A percentile compares a stretch with the other conserved stretches of the same genome.
phyloP scores from a whole-genome alignment of 2,329 filamentous ascomycete species.

The Didymella sp. region DNA sequence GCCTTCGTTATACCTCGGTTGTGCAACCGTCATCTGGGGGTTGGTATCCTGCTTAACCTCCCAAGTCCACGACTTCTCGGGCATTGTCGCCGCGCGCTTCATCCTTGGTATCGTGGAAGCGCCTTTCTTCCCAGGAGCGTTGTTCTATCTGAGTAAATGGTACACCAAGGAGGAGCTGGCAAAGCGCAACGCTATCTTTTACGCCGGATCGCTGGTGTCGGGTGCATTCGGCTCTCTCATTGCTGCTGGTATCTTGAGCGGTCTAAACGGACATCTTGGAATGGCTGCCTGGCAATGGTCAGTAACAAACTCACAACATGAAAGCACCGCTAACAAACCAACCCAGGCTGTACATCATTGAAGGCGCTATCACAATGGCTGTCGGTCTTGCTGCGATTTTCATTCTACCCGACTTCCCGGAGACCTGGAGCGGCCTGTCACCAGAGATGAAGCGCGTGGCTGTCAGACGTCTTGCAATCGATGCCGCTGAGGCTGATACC shows the following conservation, averaged over 20 bases:
- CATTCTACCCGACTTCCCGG: slow-evolving; percentile 49
- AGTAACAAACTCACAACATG: not conserved
- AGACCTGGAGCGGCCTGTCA: slow-evolving; percentile 50
- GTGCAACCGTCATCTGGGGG: slow-evolving; percentile 55
- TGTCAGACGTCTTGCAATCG: slow-evolving; percentile 58
- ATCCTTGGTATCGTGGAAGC: slow-evolving; percentile 48
- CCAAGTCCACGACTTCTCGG: slow-evolving; percentile 53
- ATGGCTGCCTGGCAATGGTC: slow-evolving; percentile 48
- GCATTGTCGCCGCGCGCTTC: slow-evolving; percentile 52
- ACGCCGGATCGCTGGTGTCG: slow-evolving; percentile 58
- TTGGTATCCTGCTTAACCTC: slow-evolving; percentile 56
- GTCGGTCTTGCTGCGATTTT: slow-evolving; percentile 45
- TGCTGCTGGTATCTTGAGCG: slow-evolving; percentile 58
- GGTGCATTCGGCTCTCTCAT: slow-evolving; percentile 62
- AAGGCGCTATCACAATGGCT: slow-evolving; percentile 47
- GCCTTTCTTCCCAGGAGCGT: slow-evolving; percentile 29
- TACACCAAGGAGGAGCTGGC: slow-evolving; percentile 62
- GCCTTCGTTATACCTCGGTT: slow-evolving; percentile 62
- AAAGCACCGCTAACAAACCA: not conserved
- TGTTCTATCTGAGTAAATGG: slow-evolving; percentile 50
- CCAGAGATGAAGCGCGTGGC: slow-evolving; percentile 55
- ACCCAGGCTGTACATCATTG: slow-evolving; percentile 45
- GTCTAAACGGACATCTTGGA: slow-evolving; percentile 41
- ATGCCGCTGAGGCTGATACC: slow-evolving; percentile 53
- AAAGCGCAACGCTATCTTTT: slow-evolving; percentile 60